A percentile compares a stretch with the other conserved stretches of the same genome.
Conservation (phyloP, 1,284 basidiomycete species). For the Marasmius fiardii region DNA sequence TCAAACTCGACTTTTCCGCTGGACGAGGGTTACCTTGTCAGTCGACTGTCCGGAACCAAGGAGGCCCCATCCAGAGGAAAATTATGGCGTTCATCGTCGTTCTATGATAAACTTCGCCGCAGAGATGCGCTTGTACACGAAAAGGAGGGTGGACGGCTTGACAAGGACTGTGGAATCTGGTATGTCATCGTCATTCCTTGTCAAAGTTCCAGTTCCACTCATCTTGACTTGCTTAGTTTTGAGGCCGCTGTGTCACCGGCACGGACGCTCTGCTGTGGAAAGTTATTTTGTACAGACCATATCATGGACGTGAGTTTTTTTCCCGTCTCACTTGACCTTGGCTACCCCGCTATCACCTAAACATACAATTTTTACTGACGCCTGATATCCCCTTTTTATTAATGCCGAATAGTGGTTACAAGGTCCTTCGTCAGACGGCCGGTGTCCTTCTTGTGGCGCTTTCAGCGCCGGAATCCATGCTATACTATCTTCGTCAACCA, state of each 20-base stretch:
- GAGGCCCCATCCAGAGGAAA: not conserved
- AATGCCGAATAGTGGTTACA: not conserved
- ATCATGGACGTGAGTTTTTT: not conserved
- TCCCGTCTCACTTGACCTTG: not conserved
- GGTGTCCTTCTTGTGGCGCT: not conserved
- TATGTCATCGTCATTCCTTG: not conserved
- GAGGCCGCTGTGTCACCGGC: not conserved
- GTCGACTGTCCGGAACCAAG: not conserved
- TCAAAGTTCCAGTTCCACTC: not conserved
- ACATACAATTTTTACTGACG: not conserved
- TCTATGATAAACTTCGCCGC: not conserved
- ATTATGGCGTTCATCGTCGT: not conserved
- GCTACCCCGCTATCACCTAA: not conserved
- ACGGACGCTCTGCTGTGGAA: conserved; percentile 3
- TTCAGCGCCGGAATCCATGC: not conserved
- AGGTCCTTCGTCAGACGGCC: not conserved
- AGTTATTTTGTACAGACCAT: not conserved
- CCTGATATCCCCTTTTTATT: not conserved
- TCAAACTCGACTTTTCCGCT: not conserved
- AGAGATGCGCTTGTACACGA: not conserved
- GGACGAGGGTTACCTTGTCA: not conserved
- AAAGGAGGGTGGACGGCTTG: not conserved
- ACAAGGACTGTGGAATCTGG: conserved; percentile 2
- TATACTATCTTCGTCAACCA: not conserved
- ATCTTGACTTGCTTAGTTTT: not conserved